Evolutionary conservation across 345 rosid genomes (phyloP).

Genomic region (Rhodamnia rubescens): DNA sequence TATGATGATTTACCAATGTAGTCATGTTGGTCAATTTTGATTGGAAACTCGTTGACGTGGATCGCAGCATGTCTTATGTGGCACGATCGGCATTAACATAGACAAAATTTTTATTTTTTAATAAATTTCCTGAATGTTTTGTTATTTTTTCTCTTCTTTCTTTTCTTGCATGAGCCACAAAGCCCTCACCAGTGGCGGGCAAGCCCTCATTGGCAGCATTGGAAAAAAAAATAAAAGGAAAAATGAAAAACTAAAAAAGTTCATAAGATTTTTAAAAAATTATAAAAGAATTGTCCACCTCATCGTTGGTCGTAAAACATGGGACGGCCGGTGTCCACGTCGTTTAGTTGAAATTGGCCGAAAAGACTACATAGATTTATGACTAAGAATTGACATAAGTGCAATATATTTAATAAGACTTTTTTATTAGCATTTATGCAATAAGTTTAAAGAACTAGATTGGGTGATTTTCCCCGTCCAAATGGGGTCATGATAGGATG

Average conservation of each 20-base stretch:
- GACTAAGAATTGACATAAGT: not conserved
- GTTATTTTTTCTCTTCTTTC: not conserved
- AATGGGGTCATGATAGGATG: not conserved
- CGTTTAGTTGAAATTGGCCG: not conserved
- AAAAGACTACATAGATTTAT: not conserved
- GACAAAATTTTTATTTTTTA: not conserved
- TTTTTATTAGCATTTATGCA: too few species aligned
- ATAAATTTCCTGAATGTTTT: not conserved
- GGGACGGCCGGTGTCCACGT: accelerated
- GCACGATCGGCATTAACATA: accelerated
- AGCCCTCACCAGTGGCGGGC: not conserved
- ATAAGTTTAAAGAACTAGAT: not conserved
- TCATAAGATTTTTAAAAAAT: too few species aligned
- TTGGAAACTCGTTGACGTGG: accelerated
- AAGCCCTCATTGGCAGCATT: accelerated
- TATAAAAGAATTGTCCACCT: not conserved
- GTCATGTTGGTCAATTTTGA: not conserved
- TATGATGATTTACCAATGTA: not conserved
- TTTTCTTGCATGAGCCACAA: not conserved
- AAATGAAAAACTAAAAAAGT: not conserved
- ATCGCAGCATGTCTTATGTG: accelerated
- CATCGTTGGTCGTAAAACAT: not conserved
- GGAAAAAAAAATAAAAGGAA: not conserved
- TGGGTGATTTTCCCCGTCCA: not conserved
- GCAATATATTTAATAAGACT: not conserved